Percentiles rank a stretch among this genome's conserved stretches.
Evolutionary conservation across 371 early-diverging fungal genomes (phyloP).

Genomic region (Mucor mucedo): DNA sequence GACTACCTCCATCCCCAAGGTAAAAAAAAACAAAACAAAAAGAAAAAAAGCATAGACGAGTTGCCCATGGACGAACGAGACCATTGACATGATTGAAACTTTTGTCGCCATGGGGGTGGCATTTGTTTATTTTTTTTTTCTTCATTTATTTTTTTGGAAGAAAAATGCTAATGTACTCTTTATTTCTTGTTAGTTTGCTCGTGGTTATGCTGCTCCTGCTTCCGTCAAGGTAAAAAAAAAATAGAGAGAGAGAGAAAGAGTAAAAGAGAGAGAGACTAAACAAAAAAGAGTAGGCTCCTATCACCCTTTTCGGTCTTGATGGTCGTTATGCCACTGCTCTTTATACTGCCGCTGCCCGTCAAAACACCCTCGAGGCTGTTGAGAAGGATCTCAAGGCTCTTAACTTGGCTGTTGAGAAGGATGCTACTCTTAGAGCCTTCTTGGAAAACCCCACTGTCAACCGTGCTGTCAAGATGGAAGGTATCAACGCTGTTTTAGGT

Average conservation of each 20-base stretch:
- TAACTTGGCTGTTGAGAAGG: constrained; percentile 70
- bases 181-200: constrained; percentile 48
- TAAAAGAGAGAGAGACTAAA: neutral
- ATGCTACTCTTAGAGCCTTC: constrained; percentile 72
- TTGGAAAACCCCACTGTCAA: constrained; percentile 89
- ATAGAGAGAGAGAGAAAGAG: constrained; percentile 2
- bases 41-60: too few species aligned
- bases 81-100: too few species aligned
- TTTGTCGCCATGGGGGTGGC: too few species aligned
- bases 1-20: constrained; percentile 53
- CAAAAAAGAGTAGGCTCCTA: constrained; percentile 66
- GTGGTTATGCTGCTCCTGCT: constrained; percentile 60
- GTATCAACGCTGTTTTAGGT: constrained; percentile 66
- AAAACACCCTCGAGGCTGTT: constrained; percentile 81
- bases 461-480: constrained; percentile 77
- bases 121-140: too few species aligned
- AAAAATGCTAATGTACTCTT: constrained; percentile 12
- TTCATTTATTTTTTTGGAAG: neutral
- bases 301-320: constrained; percentile 90
- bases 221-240: constrained; percentile 50
- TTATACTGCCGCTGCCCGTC: constrained; percentile 91
- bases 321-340: constrained; percentile 98
- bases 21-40: constrained; percentile 13
- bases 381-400: constrained; percentile 85
- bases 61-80: too few species aligned